Evolutionary conservation across 345 rosid genomes (phyloP), one percentile per base, ranked within the genome.

Genomic region (Ceriops zippeliana): DNA sequence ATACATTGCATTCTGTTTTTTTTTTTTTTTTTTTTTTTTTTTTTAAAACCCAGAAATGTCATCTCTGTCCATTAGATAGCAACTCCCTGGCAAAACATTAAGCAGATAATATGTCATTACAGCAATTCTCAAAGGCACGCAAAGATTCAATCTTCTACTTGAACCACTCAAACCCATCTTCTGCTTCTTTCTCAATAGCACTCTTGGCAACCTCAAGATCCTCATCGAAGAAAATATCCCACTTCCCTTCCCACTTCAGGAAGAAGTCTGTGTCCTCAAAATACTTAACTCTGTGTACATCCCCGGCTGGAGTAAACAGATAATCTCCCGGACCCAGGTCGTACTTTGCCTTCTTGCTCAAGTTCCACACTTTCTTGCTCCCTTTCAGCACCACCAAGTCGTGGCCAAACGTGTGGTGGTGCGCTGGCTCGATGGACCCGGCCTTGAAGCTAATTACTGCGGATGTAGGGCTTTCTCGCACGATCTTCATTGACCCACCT

Each of bases 391-490:
- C 98, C 69, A 91, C 80, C 79, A 93, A 65, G 57, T 87, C 96
- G 69, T 93, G 98, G 1, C 98, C 96, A 34, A 86, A 93, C 2
- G 95, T 91, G 69, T 91, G 91, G 74, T 91, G 98, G 52, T 93
- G 98, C 3, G 97, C 98, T 0, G 96, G 98, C 72, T 93, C 98
- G 3, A 89, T 86, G 17, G 96, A 89, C 71, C 92, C 98, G 0
- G 96, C 92, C 57, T 79, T 81, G 30, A 93, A 93, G 49, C 84
- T 79, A n/a, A 93, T 87, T 11, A 93, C 71, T 2, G 97, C 96
- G 5, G 92, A 86, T 1, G 98, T 93, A 5, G 96, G 97, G 22
- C 74, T 86, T 78, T 93, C 98, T 37, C 96, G 79, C 73, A 93
- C 53, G 20, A 93, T 91, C 91, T 93, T 93, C 97, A 91, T 91